Conservation (phyloP, 2,329 filamentous ascomycete species). For the Xylaria sp. region DNA sequence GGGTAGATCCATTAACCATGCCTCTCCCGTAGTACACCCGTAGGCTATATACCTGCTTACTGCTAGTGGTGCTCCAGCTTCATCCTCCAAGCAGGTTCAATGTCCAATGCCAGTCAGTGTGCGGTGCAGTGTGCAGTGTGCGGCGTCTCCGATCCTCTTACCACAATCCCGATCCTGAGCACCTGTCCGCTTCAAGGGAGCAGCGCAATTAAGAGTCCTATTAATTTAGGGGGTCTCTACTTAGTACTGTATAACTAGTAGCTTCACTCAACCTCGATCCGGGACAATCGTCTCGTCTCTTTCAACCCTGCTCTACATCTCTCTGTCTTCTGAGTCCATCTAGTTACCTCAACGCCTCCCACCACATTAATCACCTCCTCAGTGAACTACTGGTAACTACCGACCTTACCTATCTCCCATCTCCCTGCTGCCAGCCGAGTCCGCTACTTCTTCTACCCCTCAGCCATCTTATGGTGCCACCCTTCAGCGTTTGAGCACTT, state of each 20-base stretch:
- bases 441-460: conserved; percentile 28
- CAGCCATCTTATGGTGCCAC: conserved; percentile 25
- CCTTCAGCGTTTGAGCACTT: conserved; percentile 14
- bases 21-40: conserved; percentile 15
- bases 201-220: conserved; percentile 21
- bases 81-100: conserved; percentile 27
- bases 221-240: conserved; percentile 3
- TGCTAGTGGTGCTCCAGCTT: conserved; percentile 24
- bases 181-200: conserved; percentile 35
- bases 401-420: conserved; percentile 8
- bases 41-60: neutral
- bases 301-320: neutral
- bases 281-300: conserved; percentile 9
- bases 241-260: neutral
- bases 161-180: conserved; percentile 42
- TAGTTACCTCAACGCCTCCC: conserved; percentile 13
- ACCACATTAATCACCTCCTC: neutral
- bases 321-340: neutral
- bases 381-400: too few species aligned
- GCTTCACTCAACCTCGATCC: conserved; percentile 16
- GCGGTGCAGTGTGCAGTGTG: neutral
- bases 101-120: neutral
- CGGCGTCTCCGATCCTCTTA: conserved; percentile 44
- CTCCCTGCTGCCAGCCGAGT: conserved; percentile 24
- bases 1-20: conserved; percentile 17